A percentile compares a stretch with the other conserved stretches of the same genome.
Conservation (phyloP, 192 early-diverging fungal species). For the Thamnidium elegans region DNA sequence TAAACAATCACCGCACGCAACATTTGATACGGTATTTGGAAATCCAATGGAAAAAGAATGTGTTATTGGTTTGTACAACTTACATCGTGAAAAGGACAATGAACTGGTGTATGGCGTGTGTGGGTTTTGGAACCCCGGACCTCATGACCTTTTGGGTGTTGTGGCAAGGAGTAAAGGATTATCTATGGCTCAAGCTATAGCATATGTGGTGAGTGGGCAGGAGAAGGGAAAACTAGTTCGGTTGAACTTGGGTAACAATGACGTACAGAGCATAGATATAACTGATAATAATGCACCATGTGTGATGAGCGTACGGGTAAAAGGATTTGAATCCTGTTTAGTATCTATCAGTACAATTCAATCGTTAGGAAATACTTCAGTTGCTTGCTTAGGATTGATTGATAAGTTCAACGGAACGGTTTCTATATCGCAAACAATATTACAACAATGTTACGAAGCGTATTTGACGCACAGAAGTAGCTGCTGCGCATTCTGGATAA, state of each 20-base stretch:
- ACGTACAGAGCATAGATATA: no score
- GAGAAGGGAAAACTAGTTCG: background rate
- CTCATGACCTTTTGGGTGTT: background rate
- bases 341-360: background rate
- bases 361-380: background rate
- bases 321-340: background rate
- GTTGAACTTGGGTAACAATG: background rate
- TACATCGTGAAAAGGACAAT: constrained; percentile 7
- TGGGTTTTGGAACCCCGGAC: constrained; percentile 14
- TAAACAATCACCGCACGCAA: constrained; percentile 13
- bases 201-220: constrained; percentile 1
- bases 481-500: background rate
- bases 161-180: background rate
- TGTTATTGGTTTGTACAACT: constrained; percentile 22
- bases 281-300: no score
- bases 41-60: constrained; percentile 13
- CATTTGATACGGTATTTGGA: constrained; percentile 22
- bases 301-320: background rate
- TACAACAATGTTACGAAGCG: background rate
- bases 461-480: background rate
- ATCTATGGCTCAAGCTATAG: background rate
- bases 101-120: background rate
- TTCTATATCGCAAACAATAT: constrained; percentile 8
- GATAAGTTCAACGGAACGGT: constrained; percentile 35
- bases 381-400: constrained; percentile 30